Evolutionary conservation across 805 yeast genomes (phyloP).

Genomic region (Cyberlindnera subsufficiens): DNA sequence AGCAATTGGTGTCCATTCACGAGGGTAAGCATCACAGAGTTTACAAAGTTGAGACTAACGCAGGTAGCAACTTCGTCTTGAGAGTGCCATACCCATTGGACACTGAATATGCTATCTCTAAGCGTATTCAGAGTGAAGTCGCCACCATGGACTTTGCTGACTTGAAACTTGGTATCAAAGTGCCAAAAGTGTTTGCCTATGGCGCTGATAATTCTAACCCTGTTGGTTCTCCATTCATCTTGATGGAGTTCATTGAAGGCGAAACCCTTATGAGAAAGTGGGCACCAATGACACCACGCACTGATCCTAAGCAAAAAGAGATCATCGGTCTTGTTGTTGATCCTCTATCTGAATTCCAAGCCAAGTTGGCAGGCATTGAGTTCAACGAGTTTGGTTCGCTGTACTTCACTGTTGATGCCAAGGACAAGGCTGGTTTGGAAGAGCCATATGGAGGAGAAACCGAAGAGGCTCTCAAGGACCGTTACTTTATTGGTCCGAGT

Average conservation of each 20-base stretch:
- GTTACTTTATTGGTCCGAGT: conserved; percentile 92
- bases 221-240: conserved; percentile 66
- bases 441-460: conserved; percentile 59
- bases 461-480: conserved; percentile 39
- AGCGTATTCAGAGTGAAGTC: conserved; percentile 79
- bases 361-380: conserved; percentile 44
- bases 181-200: conserved; percentile 68
- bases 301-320: conserved; percentile 43
- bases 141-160: conserved; percentile 86
- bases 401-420: conserved; percentile 70
- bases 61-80: conserved; percentile 58
- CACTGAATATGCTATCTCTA: conserved; percentile 55
- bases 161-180: conserved; percentile 56
- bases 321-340: conserved; percentile 56
- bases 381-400: conserved; percentile 79
- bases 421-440: conserved; percentile 23
- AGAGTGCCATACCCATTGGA: conserved; percentile 83
- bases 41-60: conserved; percentile 63
- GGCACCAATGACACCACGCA: conserved; percentile 74
- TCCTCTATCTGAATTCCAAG: conserved; percentile 67
- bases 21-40: conserved; percentile 94
- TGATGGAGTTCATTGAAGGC: conserved; percentile 78
- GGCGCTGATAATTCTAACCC: conserved; percentile 59
- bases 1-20: conserved; percentile 75
- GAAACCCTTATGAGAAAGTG: conserved; percentile 81